Evolutionary conservation across 805 yeast genomes (phyloP).

Genomic region (Wickerhamiella sergipiensis): DNA sequence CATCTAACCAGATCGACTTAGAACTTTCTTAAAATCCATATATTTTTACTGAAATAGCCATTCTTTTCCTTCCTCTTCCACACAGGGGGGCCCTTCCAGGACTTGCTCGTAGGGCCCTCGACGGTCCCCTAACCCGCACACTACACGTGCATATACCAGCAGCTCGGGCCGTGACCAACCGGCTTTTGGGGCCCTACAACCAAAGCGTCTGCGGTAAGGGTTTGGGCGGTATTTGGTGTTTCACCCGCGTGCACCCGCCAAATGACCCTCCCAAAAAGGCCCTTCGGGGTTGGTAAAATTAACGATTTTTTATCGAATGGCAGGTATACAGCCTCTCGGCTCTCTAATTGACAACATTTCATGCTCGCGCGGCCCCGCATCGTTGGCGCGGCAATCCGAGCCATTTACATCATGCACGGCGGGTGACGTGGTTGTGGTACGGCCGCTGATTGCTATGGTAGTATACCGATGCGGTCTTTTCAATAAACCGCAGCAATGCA

Average conservation of each 20-base stretch:
- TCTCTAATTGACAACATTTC: background rate
- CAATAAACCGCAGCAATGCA: background rate
- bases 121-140: background rate
- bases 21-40: no score
- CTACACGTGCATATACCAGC: background rate
- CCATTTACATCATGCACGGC: background rate
- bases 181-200: background rate
- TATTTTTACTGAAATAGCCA: background rate
- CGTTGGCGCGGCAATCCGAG: background rate
- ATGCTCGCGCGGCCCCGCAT: background rate
- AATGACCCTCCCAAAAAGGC: no score
- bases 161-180: background rate
- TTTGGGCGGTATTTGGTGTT: background rate
- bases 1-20: slow-evolving; percentile 1
- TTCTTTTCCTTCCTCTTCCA: background rate
- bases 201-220: background rate
- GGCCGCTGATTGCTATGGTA: background rate
- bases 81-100: background rate
- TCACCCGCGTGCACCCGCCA: background rate
- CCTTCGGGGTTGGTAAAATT: no score
- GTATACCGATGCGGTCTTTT: background rate
- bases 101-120: background rate
- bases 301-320: background rate
- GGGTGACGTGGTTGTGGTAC: background rate
- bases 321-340: background rate